A percentile compares a stretch with the other conserved stretches of the same genome.
Evolutionary conservation across 371 early-diverging fungal genomes (phyloP).

Genomic region (Rhizomucor pusillus): DNA sequence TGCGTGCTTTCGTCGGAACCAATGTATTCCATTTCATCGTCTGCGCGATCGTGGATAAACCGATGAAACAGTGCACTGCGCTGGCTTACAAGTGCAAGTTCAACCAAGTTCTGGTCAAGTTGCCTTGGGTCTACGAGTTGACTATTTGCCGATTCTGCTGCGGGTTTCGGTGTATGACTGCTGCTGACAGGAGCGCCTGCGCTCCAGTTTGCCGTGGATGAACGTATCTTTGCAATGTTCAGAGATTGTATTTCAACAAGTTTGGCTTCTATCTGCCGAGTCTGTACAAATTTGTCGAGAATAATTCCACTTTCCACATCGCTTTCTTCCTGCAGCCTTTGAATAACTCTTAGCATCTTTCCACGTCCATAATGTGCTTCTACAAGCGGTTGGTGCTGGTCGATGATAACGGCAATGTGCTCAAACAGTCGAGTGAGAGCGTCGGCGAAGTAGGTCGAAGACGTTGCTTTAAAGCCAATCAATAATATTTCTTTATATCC

Average conservation of each 20-base stretch:
- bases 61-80: slow-evolving; percentile 73
- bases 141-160: too few species aligned
- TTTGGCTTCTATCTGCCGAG: slow-evolving; percentile 39
- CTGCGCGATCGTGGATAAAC: slow-evolving; percentile 66
- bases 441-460: slow-evolving; percentile 62
- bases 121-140: slow-evolving; percentile 68
- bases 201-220: slow-evolving; percentile 21
- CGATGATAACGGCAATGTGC: slow-evolving; percentile 79
- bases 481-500: not conserved
- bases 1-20: slow-evolving; percentile 23
- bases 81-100: slow-evolving; percentile 79
- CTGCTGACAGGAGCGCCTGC: slow-evolving; percentile 7
- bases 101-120: slow-evolving; percentile 68
- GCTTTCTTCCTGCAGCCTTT: slow-evolving; percentile 83
- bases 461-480: not conserved
- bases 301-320: slow-evolving; percentile 76
- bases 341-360: slow-evolving; percentile 83
- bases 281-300: slow-evolving; percentile 67
- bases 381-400: slow-evolving; percentile 81
- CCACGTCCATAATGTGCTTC: slow-evolving; percentile 83
- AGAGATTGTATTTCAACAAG: slow-evolving; percentile 41
- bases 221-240: slow-evolving; percentile 34
- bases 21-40: slow-evolving; percentile 41
- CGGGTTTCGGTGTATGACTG: too few species aligned
- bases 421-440: slow-evolving; percentile 84